Percentiles rank a stretch among this genome's conserved stretches.
These are phyloP conservation scores for Termitomyces eurrhizus DNA, from an alignment of 768 basidiomycete species.

Conservation along the genomic window DNA sequence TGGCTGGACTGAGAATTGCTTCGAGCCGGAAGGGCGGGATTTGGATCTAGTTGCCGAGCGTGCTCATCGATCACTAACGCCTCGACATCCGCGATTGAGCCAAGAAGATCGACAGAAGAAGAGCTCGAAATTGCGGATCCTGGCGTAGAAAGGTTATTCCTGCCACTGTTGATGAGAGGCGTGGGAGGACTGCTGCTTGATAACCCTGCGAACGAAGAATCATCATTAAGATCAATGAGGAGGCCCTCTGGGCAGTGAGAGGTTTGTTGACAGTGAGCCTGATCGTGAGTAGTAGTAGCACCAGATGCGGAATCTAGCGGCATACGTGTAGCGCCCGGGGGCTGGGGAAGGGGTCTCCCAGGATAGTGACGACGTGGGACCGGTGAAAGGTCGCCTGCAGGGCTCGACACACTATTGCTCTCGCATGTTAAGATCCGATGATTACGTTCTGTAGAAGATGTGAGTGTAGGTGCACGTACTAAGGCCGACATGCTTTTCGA, in stretches of 20 bases:
- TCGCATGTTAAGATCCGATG: neutral
- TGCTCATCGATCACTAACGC: neutral
- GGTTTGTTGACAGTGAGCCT: slow-evolving; percentile 14
- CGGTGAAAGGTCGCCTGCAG: slow-evolving; percentile 23
- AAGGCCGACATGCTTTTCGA: neutral
- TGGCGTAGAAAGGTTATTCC: neutral
- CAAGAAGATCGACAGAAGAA: slow-evolving; percentile 17
- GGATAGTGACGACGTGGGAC: slow-evolving; percentile 43
- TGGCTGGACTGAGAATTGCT: slow-evolving; percentile 8
- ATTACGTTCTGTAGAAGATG: neutral
- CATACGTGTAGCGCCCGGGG: slow-evolving; percentile 24
- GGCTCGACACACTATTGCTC: neutral
- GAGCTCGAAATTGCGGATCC: slow-evolving; percentile 12
- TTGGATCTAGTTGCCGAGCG: neutral
- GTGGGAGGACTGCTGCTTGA: slow-evolving; percentile 1
- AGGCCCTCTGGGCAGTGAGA: slow-evolving; percentile 43
- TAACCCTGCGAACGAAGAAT: slow-evolving; percentile 5
- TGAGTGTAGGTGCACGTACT: neutral
- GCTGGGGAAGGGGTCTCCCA: slow-evolving; percentile 54
- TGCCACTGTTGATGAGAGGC: neutral
- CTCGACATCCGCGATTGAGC: slow-evolving; percentile 13
- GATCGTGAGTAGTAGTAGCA: slow-evolving; percentile 21
- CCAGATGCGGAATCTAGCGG: slow-evolving; percentile 34
- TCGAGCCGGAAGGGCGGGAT: slow-evolving; percentile 8
- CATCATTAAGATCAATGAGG: slow-evolving; percentile 53